A percentile compares a stretch with the other conserved stretches of the same genome.
These are phyloP conservation scores for Bipolaris gigantea DNA, from an alignment of 2,329 filamentous ascomycete genomes.

Conservation along the genomic window DNA sequence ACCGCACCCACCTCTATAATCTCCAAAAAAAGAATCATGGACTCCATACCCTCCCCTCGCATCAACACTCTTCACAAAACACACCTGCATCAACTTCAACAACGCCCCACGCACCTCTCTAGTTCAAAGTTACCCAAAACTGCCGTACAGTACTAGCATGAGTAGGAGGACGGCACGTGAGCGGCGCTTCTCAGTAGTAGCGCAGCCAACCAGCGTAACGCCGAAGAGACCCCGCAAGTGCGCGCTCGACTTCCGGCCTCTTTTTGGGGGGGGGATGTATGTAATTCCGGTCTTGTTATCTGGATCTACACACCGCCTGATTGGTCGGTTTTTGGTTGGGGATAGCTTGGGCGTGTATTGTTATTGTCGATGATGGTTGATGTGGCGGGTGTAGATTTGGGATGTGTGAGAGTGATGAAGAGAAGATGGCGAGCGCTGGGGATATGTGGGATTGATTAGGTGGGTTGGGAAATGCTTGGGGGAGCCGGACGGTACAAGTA, in stretches of 20 bases:
- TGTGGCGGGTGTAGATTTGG: neutral
- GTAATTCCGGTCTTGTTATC: constrained; percentile 9
- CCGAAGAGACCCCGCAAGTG: neutral
- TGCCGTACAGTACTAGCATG: neutral
- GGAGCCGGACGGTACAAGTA: neutral
- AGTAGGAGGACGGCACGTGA: too few species aligned
- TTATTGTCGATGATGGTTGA: neutral
- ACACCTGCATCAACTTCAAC: too few species aligned
- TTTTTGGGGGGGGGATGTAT: neutral
- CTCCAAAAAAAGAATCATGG: neutral
- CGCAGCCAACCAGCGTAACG: constrained; percentile 13
- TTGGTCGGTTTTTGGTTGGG: neutral
- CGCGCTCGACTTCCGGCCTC: constrained; percentile 4
- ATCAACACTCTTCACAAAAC: too few species aligned
- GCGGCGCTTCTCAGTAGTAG: constrained; percentile 6
- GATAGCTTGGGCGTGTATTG: too few species aligned
- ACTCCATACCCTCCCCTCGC: too few species aligned
- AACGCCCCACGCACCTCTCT: too few species aligned
- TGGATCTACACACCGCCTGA: neutral
- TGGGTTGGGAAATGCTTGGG: neutral
- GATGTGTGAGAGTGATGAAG: too few species aligned
- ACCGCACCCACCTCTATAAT: too few species aligned
- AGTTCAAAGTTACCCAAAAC: too few species aligned
- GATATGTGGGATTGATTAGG: neutral
- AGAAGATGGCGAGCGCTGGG: neutral